Conservation (phyloP, 805 yeast species). For the Ogataea kodamae region DNA sequence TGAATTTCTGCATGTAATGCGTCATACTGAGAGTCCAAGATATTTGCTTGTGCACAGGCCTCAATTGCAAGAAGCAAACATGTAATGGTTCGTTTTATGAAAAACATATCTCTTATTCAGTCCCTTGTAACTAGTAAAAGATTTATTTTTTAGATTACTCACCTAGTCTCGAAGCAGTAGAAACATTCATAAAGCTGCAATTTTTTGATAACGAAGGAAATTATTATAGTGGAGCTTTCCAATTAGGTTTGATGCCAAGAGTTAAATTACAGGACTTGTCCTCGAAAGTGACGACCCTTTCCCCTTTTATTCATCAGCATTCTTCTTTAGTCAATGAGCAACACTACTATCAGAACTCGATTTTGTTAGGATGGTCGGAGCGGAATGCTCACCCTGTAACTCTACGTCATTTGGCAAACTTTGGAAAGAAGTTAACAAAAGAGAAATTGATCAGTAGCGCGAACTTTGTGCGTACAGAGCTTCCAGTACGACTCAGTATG, state of each 20-base stretch:
- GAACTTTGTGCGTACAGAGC: slow-evolving; percentile 80
- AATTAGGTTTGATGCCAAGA: too few relatives aligned
- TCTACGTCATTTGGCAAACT: slow-evolving; percentile 83
- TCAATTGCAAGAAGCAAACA: too few relatives aligned
- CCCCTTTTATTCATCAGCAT: slow-evolving; percentile 20
- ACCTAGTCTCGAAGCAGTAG: too few relatives aligned
- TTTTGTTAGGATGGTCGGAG: slow-evolving; percentile 58
- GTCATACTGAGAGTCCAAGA: too few relatives aligned
- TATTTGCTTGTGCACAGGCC: too few relatives aligned
- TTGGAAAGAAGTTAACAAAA: slow-evolving; percentile 72
- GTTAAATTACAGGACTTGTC: slow-evolving; percentile 16
- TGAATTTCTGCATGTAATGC: too few relatives aligned
- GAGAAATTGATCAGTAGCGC: slow-evolving; percentile 81
- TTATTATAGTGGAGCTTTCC: slow-evolving; percentile 2
- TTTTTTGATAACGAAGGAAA: not conserved
- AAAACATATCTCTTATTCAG: too few relatives aligned
- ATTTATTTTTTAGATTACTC: too few relatives aligned
- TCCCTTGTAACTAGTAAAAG: too few relatives aligned
- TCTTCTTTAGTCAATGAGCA: slow-evolving; percentile 41
- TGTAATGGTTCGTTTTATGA: too few relatives aligned
- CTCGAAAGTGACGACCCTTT: slow-evolving; percentile 14
- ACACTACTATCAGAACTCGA: slow-evolving; percentile 83
- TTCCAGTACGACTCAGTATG: slow-evolving; percentile 80
- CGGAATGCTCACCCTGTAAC: slow-evolving; percentile 85
- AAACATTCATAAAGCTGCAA: too few relatives aligned